Conservation (phyloP, 1,284 basidiomycete species). For the Ceratobasidium sp. region DNA sequence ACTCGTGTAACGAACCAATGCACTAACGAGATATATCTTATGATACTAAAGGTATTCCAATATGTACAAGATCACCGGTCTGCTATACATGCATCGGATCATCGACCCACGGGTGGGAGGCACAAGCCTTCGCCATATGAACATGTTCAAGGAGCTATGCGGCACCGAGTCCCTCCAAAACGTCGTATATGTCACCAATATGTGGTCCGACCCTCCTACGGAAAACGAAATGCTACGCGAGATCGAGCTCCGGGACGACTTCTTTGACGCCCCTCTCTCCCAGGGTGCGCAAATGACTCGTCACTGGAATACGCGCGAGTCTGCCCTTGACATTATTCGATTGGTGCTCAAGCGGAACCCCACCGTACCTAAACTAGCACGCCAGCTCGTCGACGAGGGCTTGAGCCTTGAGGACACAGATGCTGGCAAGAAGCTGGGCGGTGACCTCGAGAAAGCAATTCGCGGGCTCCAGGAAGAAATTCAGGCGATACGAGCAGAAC, state of each 20-base stretch:
- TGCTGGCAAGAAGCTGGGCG: neutral
- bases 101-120: conserved; percentile 60
- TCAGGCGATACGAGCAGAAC: neutral
- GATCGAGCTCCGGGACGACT: conserved; percentile 45
- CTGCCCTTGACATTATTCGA: conserved; percentile 2
- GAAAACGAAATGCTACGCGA: conserved; percentile 43
- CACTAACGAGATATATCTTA: neutral
- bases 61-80: conserved; percentile 53
- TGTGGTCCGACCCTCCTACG: conserved; percentile 50
- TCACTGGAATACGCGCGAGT: neutral
- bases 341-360: neutral
- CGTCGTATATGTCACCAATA: conserved; percentile 59
- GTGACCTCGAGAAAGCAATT: neutral
- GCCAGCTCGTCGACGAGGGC: conserved; percentile 7
- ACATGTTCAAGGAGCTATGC: conserved; percentile 60
- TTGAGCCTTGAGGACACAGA: neutral
- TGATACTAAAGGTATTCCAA: conserved; percentile 22
- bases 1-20: neutral
- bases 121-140: conserved; percentile 59
- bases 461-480: neutral
- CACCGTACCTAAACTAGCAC: neutral
- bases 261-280: neutral
- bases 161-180: conserved; percentile 58
- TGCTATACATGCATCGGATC: conserved; percentile 64
- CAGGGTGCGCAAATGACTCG: conserved; percentile 6